Conservation (phyloP, 2,329 filamentous ascomycete genomes). For the Fusarium illudens region DNA sequence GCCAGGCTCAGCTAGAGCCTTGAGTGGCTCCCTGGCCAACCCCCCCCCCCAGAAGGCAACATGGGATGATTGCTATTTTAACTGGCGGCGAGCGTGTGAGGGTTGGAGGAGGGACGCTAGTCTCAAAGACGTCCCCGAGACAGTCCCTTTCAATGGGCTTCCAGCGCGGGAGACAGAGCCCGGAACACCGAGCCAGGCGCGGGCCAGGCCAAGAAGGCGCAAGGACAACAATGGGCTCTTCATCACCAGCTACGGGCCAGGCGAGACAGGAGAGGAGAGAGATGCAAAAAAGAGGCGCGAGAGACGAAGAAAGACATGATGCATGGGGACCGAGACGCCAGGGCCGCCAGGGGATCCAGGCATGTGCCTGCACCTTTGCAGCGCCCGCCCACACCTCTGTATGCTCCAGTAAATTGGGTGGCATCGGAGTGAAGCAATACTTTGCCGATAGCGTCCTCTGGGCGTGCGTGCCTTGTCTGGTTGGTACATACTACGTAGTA, state of each 20-base stretch:
- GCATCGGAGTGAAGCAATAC: conserved; percentile 11
- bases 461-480: background rate
- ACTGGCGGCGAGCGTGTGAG: conserved; percentile 4
- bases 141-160: background rate
- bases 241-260: conserved; percentile 10
- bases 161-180: conserved; percentile 14
- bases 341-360: conserved; percentile 9
- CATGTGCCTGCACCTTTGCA: conserved; percentile 7
- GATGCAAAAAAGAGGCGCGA: background rate
- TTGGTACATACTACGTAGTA: no score
- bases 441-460: conserved; percentile 2
- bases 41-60: conserved; percentile 1
- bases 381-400: background rate
- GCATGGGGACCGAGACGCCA: conserved; percentile 9
- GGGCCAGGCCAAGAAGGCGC: conserved; percentile 24
- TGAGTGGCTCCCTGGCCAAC: conserved; percentile 6
- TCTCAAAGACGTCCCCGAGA: conserved; percentile 12
- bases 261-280: background rate
- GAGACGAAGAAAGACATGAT: background rate
- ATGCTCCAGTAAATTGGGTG: conserved; percentile 24
- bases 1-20: conserved; percentile 9
- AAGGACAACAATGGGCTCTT: conserved; percentile 23
- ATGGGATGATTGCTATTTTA: conserved; percentile 22
- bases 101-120: background rate
- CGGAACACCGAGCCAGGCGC: conserved; percentile 20